phyloP scores from a whole-genome alignment of 345 rosid genomes.

The Eutrema japonicum region DNA sequence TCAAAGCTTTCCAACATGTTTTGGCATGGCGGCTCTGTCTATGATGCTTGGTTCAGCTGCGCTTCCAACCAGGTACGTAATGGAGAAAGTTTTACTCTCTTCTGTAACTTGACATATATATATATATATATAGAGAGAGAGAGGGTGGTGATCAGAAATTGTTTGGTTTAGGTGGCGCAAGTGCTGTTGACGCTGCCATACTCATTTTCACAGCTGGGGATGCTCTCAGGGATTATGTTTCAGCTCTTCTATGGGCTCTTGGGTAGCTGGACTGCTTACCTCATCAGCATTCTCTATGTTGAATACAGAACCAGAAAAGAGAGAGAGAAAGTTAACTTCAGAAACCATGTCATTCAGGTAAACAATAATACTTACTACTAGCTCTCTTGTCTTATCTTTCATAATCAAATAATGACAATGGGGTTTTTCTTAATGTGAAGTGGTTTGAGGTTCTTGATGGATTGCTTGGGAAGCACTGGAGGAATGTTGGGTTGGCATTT shows the following conservation, averaged over 20 bases:
- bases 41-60: constrained; percentile 99
- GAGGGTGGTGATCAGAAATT: too few species aligned
- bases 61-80: constrained; percentile 81
- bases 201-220: constrained; percentile 97
- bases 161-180: constrained; percentile 84
- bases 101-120: not conserved
- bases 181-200: constrained; percentile 94
- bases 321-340: constrained; percentile 94
- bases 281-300: constrained; percentile 88
- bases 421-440: constrained; percentile 37
- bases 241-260: constrained; percentile 92
- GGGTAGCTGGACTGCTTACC: constrained; percentile 99
- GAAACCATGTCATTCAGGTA: constrained; percentile 98
- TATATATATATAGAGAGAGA: too few species aligned
- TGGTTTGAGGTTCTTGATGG: constrained; percentile 99
- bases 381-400: not conserved
- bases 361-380: not conserved
- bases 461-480: constrained; percentile 95
- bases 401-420: not conserved
- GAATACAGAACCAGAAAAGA: constrained; percentile 97
- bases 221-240: constrained; percentile 90
- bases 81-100: not conserved
- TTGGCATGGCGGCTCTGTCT: constrained; percentile 97
- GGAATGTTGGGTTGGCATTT: constrained; percentile 98
- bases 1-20: constrained; percentile 67